Conservation (phyloP, 768 basidiomycete genomes). For the Serendipita sp. region DNA sequence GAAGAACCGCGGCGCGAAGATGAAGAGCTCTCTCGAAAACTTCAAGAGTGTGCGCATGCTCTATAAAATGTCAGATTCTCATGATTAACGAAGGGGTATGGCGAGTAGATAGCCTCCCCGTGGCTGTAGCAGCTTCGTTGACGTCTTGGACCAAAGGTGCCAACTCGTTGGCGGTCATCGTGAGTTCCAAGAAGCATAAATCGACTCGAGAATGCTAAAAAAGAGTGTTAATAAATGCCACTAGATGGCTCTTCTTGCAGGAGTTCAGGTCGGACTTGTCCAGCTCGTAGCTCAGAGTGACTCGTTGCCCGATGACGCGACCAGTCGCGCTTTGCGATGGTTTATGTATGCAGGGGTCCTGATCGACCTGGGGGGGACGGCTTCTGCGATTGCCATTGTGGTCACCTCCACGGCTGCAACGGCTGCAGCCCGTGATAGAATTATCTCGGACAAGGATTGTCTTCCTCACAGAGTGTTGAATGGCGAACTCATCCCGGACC, state of each 20-base stretch:
- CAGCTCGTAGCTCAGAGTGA: background rate
- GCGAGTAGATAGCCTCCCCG: background rate
- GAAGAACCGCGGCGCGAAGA: too few relatives aligned
- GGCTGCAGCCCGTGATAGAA: background rate
- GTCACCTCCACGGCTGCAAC: background rate
- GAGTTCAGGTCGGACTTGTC: background rate
- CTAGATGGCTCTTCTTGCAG: constrained; percentile 3
- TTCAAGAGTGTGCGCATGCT: too few relatives aligned
- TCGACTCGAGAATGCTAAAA: background rate
- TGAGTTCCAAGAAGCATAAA: background rate
- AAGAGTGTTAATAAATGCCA: too few relatives aligned
- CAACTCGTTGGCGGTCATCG: background rate
- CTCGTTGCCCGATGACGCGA: background rate
- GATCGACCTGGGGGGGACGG: background rate
- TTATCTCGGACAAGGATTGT: background rate
- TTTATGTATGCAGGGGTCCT: background rate
- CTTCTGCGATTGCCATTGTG: background rate
- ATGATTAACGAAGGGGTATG: too few relatives aligned
- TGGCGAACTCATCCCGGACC: background rate
- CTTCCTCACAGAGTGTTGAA: background rate
- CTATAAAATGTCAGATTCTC: too few relatives aligned
- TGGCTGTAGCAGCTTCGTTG: background rate
- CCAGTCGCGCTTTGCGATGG: background rate
- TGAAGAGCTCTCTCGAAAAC: too few relatives aligned
- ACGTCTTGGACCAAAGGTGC: background rate